Base-by-base conservation (phyloP, 208 protist species). In the Trypanosomatidae sp. region DNA sequence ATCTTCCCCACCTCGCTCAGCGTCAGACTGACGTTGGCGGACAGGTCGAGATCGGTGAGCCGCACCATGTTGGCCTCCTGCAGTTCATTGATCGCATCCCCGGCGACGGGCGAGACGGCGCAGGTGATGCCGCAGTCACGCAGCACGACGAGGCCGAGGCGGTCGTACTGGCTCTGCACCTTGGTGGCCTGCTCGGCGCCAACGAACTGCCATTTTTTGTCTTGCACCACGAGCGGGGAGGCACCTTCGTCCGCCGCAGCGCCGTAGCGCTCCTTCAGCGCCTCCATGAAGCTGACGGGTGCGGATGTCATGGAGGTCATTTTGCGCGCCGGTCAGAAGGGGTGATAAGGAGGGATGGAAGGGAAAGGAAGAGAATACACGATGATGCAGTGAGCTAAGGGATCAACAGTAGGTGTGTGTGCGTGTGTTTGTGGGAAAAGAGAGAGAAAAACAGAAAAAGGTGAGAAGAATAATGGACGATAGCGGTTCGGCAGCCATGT, bases 171-270 rank as follows among this genome's bases (percentile, higher is more conserved):
- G 22, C 77, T 78, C 76, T 97, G 92, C 68, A 83, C 80, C 59
- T 50, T 44, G 7, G 86, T 78, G 0, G 89, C 85, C 68, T 92
- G 76, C 55, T 93, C 87, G 75, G 92, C 92, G 28, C 92, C 92
- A 0, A 97, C 89, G 55, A 97, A 84, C 52, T 91, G 85, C 92
- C 92, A 97, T 55, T 82, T 92, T 39, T 90, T 90, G 71, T 91
- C 46, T 33, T 73, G 30, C 79, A 25, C 58, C 30, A 74, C 53
- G 19, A 53, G 52, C 1, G 62, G 52, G 62, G 66, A 76, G 70
- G 64, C 53, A 3, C 66, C 0, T 5, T 39, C 75, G 75, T 95
- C 92, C 52, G 89, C 86, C 1, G 80, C 70, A n/a, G 86, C 77
- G 33, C 92, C 92, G 79, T 97, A 97, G 30, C 92, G 90, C 8